These are phyloP conservation scores for Podospora pseudoanserina DNA, from an alignment of 495 filamentous ascomycete genomes.

Conservation along the genomic window DNA sequence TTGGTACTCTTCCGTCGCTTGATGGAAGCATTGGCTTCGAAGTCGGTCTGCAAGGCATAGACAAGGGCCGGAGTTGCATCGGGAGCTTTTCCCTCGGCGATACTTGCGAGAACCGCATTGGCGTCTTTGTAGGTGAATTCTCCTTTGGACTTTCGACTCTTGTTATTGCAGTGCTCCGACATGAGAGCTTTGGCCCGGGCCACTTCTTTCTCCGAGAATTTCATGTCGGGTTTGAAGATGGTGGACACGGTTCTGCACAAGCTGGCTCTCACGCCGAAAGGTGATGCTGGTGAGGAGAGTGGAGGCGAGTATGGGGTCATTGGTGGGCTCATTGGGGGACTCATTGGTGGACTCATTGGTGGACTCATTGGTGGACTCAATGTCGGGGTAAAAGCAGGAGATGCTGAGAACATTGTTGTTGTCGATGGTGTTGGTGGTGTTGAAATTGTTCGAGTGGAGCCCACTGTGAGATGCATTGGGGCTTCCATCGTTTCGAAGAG, in stretches of 20 bases:
- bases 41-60: not conserved
- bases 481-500: not conserved
- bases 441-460: not conserved
- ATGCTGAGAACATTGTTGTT: not conserved
- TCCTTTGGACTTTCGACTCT: not conserved
- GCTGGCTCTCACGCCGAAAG: not conserved
- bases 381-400: not conserved
- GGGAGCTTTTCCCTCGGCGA: not conserved
- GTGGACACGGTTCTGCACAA: not conserved
- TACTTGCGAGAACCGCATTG: not conserved
- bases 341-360: not conserved
- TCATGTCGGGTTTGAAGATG: not conserved
- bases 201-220: not conserved
- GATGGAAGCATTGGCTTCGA: not conserved
- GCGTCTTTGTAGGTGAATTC: not conserved
- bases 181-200: not conserved
- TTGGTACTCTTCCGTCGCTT: not conserved
- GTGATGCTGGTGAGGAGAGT: not conserved
- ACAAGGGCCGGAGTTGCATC: not conserved
- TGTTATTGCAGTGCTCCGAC: not conserved
- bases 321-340: not conserved
- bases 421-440: not conserved
- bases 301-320: not conserved
- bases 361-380: too few relatives aligned
- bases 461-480: not conserved